Percentiles rank a stretch among this genome's conserved stretches.
phyloP scores from a whole-genome alignment of 345 rosid genomes.

The Xanthoceras sorbifolium region DNA sequence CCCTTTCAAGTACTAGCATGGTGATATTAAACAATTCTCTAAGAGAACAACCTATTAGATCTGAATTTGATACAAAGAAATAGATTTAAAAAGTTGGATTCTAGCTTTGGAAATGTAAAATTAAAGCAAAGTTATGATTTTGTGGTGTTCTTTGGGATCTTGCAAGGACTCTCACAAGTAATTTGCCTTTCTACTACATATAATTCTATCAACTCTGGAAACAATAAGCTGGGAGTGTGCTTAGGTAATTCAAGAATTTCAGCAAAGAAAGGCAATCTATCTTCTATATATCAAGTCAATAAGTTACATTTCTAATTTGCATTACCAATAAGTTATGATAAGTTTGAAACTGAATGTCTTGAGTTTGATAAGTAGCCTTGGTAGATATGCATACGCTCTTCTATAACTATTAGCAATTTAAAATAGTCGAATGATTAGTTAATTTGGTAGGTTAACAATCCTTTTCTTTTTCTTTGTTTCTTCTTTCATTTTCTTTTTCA shows the following conservation, averaged over 20 bases:
- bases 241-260: background rate
- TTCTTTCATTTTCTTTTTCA: background rate
- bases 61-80: background rate
- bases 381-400: slow-evolving; percentile 10
- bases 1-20: background rate
- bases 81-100: background rate
- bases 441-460: background rate
- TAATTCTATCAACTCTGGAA: background rate
- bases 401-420: too few species aligned
- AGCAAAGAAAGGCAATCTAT: background rate
- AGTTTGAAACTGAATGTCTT: too few species aligned
- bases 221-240: slow-evolving; percentile 19
- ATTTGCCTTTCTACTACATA: background rate
- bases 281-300: background rate
- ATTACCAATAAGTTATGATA: background rate
- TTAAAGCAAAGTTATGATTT: background rate
- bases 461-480: background rate
- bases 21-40: too few species aligned
- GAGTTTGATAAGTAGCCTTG: background rate
- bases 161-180: background rate
- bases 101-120: background rate
- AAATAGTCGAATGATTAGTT: slow-evolving; percentile 14
- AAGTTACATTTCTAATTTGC: background rate
- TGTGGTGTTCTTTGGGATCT: background rate
- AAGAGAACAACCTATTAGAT: too few species aligned